Evolutionary conservation across 805 yeast species (phyloP).

Genomic region (Starmerella potacharoeniae): DNA sequence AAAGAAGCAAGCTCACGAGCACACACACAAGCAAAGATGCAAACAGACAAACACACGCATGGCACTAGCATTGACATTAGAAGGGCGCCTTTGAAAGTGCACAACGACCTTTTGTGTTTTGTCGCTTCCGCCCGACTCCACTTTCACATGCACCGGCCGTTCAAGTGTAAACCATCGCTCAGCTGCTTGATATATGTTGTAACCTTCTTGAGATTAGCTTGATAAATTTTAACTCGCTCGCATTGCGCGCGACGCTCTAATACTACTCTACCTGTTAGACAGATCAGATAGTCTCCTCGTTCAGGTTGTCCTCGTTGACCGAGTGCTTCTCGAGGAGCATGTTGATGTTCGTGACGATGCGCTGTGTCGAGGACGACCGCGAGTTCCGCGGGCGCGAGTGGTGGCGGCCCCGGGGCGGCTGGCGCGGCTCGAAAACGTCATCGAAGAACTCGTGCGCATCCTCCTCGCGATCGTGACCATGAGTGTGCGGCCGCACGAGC

Average conservation of each 20-base stretch:
- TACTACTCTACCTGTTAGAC: neutral
- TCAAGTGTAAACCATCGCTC: too few relatives aligned
- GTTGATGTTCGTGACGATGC: constrained; percentile 20
- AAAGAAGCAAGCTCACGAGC: too few relatives aligned
- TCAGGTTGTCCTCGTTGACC: constrained; percentile 19
- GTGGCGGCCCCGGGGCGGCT: constrained; percentile 19
- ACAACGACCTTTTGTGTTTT: too few relatives aligned
- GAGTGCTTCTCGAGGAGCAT: constrained; percentile 19
- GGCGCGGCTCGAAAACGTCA: constrained; percentile 23
- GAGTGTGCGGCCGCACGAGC: constrained; percentile 30
- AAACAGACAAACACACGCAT: too few relatives aligned
- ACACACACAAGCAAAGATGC: too few relatives aligned
- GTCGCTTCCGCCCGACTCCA: too few relatives aligned
- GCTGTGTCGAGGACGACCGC: constrained; percentile 16
- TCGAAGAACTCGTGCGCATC: constrained; percentile 31
- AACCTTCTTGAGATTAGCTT: too few relatives aligned
- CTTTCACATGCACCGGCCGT: too few relatives aligned
- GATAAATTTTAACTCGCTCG: too few relatives aligned
- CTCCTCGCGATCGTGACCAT: constrained; percentile 27
- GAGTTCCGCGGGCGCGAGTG: constrained; percentile 18
- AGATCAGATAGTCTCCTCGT: constrained; percentile 6
- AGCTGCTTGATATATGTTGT: too few relatives aligned
- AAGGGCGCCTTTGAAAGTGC: too few relatives aligned
- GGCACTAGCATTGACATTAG: too few relatives aligned
- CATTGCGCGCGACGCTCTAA: neutral